These are phyloP conservation scores for Psidium friedrichsthalianum DNA, from an alignment of 345 rosid genomes.

Conservation along the genomic window DNA sequence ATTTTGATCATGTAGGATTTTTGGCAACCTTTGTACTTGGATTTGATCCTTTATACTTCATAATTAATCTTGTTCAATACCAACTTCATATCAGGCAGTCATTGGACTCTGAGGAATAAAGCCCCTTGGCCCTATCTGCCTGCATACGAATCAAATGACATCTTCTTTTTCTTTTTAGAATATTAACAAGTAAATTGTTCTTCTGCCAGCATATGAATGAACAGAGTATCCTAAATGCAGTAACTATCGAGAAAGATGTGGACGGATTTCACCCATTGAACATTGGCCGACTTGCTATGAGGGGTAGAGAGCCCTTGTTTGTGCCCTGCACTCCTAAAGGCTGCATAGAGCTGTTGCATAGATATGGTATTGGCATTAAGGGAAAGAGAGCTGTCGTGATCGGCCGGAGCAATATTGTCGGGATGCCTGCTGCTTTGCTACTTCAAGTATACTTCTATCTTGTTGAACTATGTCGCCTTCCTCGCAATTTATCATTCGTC, in stretches of 20 bases:
- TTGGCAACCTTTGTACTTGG: neutral
- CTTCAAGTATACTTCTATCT: constrained; percentile 41
- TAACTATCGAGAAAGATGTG: constrained; percentile 74
- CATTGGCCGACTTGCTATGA: constrained; percentile 80
- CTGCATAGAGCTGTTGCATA: constrained; percentile 72
- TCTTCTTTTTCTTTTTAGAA: neutral
- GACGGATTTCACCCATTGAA: constrained; percentile 87
- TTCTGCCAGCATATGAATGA: constrained; percentile 67
- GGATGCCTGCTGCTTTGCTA: constrained; percentile 85
- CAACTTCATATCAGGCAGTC: neutral
- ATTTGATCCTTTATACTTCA: neutral
- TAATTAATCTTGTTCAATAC: neutral
- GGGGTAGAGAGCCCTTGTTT: constrained; percentile 75
- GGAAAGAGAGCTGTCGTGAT: constrained; percentile 81
- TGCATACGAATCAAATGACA: neutral
- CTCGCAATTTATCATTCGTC: neutral
- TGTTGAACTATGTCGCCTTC: neutral
- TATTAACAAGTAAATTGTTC: neutral
- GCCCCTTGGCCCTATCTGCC: neutral
- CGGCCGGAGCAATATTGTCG: constrained; percentile 92
- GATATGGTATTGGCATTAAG: constrained; percentile 60
- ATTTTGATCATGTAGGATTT: neutral
- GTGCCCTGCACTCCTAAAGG: constrained; percentile 91
- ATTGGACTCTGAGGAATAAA: neutral
- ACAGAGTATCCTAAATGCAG: constrained; percentile 59